Conservation (phyloP, 2,329 filamentous ascomycete genomes). For the Pseudogymnoascus sp. region DNA sequence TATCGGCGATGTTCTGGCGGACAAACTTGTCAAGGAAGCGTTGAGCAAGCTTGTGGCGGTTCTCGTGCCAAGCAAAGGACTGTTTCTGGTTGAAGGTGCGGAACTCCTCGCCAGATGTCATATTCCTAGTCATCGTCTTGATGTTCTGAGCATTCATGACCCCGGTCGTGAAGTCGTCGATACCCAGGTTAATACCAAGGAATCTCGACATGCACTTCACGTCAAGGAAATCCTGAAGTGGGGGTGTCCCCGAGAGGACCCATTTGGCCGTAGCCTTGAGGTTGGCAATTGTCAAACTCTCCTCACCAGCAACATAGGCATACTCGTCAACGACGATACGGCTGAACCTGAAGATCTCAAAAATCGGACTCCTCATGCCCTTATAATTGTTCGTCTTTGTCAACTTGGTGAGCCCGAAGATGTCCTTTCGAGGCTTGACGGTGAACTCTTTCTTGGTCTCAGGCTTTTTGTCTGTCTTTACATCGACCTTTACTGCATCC, state of each 20-base stretch:
- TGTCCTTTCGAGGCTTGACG: constrained; percentile 7
- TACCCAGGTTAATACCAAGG: constrained; percentile 45
- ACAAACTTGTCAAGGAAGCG: constrained; percentile 40
- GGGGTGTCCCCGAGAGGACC: constrained; percentile 56
- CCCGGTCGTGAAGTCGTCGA: constrained; percentile 41
- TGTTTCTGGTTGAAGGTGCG: constrained; percentile 40
- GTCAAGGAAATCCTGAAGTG: constrained; percentile 47
- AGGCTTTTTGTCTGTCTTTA: not conserved
- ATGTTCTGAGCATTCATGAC: constrained; percentile 37
- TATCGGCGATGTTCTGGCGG: constrained; percentile 34
- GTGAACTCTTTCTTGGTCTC: not conserved
- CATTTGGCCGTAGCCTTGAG: constrained; percentile 38
- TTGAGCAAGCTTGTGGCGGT: constrained; percentile 44
- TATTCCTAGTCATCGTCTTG: constrained; percentile 33
- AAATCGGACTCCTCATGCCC: constrained; percentile 28
- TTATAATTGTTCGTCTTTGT: constrained; percentile 23
- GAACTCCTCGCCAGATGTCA: constrained; percentile 46
- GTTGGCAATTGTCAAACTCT: constrained; percentile 29
- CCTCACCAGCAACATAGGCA: constrained; percentile 42
- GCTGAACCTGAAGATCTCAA: constrained; percentile 54
- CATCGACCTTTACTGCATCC: not conserved
- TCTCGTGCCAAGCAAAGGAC: constrained; percentile 43
- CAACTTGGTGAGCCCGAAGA: constrained; percentile 6
- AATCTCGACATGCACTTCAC: constrained; percentile 50
- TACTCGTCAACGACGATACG: constrained; percentile 58